Evolutionary conservation across 164 flowering plant species (phyloP), one percentile per base, ranked within the genome.

Genomic region (Pachysandra terminalis): DNA sequence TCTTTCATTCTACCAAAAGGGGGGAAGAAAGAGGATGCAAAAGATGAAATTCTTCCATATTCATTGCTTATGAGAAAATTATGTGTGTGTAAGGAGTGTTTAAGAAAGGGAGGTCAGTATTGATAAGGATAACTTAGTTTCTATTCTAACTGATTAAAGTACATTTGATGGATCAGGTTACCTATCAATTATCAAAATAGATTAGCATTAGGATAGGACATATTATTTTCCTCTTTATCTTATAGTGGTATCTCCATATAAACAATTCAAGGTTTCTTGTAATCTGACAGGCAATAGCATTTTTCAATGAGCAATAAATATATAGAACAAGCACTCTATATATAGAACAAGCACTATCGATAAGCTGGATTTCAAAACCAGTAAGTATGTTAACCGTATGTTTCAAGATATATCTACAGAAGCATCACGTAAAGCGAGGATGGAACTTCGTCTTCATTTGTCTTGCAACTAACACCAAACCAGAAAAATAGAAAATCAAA

Each of bases 391-490:
- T 62, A 6, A 10, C 53, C 54, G 22, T 16, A 45, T 62, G 19
- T 19, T 45, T 45, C 51, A 45, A 45, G 51, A 45, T 45, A 45
- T 1, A 45, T 45, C 1, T 45, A 45, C 51, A 45, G 51, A 12
- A 45, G 17, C 13, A 1, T 22, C n/a, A 53, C 12, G 17, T 12
- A 12, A 22, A 27, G 32, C 14, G 68, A 45, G 12, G 78, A 72
- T 67, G 81, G 41, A 48, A 66, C 28, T 27, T 73, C 68, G 32
- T 55, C 45, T 68, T 75, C 83, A 37, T 65, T 61, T 26, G 12
- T 68, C 65, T 65, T 77, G 68, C 75, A 70, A 61, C 74, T 72
- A 71, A 80, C 76, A 71, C 83, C 78, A 80, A 3, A 75, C 10
- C 55, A 66, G 56, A 59, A 22, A 61, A n/a, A 64, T 59, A 21